Evolutionary conservation across 768 basidiomycete genomes (phyloP).

Genomic region (Candolleomyces eurysporus): DNA sequence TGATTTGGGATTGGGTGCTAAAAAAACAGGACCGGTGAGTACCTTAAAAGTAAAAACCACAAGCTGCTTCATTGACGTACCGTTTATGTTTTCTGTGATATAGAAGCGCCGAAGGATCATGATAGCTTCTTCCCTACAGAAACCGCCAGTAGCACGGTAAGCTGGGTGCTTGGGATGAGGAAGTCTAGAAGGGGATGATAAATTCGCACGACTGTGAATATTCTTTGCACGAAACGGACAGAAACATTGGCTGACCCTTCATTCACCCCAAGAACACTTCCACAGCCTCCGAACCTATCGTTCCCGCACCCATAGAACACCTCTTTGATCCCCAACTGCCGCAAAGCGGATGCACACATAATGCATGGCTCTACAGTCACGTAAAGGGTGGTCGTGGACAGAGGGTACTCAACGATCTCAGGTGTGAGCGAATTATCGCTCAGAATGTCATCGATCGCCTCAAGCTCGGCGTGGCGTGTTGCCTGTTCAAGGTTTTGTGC

Average conservation of each 20-base stretch:
- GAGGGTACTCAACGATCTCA: conserved; percentile 50
- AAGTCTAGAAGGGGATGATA: conserved; percentile 41
- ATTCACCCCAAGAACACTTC: conserved; percentile 90
- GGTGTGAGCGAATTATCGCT: conserved; percentile 59
- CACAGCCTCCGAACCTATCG: conserved; percentile 95
- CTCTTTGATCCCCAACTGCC: conserved; percentile 87
- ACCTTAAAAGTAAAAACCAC: conserved; percentile 4
- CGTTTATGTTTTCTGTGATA: conserved; percentile 90
- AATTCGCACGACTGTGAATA: not conserved
- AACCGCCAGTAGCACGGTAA: conserved; percentile 76
- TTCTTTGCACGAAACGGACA: not conserved
- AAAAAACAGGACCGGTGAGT: conserved; percentile 11
- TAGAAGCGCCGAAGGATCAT: conserved; percentile 86
- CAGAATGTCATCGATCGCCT: conserved; percentile 90
- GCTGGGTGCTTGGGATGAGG: conserved; percentile 70
- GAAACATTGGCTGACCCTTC: conserved; percentile 45
- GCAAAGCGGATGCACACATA: conserved; percentile 96
- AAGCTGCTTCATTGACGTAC: conserved; percentile 38
- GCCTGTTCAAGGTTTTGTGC: conserved; percentile 50
- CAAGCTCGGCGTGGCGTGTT: conserved; percentile 95
- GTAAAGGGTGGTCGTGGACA: conserved; percentile 82
- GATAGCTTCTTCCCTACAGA: conserved; percentile 80
- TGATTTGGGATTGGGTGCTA: conserved; percentile 88
- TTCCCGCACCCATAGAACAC: conserved; percentile 95
- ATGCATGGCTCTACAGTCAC: conserved; percentile 99